These are phyloP conservation scores for Auriculariales sp. DNA, from an alignment of 768 basidiomycete genomes.

Conservation along the genomic window DNA sequence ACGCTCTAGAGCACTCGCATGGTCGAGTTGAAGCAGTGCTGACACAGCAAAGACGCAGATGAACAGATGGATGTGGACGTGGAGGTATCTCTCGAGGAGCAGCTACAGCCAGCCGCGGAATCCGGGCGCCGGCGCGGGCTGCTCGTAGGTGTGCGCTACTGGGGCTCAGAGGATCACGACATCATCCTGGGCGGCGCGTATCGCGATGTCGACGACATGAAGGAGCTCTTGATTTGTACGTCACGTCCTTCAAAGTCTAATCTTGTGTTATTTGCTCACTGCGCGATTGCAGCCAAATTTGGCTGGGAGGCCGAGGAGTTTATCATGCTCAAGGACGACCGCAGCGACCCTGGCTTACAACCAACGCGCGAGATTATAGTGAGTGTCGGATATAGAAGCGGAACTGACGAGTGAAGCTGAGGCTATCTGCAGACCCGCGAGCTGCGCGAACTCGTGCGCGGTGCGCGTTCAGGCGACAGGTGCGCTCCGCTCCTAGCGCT, in stretches of 20 bases:
- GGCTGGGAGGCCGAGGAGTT: not conserved
- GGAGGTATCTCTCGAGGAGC: not conserved
- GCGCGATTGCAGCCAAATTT: no score
- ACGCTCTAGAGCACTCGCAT: no score
- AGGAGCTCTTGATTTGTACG: conserved; percentile 3
- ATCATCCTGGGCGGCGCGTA: conserved; percentile 1
- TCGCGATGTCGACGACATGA: conserved; percentile 5
- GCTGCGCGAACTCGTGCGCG: not conserved
- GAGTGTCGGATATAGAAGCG: not conserved
- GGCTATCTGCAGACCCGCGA: not conserved
- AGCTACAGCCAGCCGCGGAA: not conserved
- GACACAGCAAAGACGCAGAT: no score
- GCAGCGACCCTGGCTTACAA: not conserved
- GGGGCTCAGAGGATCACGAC: not conserved
- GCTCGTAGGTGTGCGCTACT: not conserved
- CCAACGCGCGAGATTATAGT: not conserved
- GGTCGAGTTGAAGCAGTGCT: no score
- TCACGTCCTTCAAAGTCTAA: not conserved
- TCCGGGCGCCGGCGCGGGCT: not conserved
- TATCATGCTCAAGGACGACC: conserved; percentile 1
- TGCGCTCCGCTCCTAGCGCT: no score
- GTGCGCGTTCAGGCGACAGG: conserved; percentile 1
- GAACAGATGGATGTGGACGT: not conserved
- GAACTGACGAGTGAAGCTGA: not conserved
- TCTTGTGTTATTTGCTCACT: no score